Percentiles rank a stretch among this genome's conserved stretches.
Conservation (phyloP, 2,329 filamentous ascomycete genomes). For the Ceratocystis huliohia region DNA sequence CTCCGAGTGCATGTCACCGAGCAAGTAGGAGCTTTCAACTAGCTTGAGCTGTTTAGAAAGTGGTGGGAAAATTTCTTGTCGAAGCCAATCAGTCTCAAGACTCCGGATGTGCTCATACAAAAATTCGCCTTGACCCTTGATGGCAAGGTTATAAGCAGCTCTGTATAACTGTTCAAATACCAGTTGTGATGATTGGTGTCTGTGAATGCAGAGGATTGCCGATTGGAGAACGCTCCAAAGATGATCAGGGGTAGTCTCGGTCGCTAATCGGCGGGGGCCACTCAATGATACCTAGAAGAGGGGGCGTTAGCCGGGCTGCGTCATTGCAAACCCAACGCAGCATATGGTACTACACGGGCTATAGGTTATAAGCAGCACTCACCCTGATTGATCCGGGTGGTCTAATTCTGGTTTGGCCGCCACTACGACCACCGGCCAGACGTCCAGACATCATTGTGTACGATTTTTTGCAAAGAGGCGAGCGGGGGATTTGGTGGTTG, state of each 20-base stretch:
- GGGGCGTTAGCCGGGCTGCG: not conserved
- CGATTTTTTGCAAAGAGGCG: not conserved
- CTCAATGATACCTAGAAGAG: not conserved
- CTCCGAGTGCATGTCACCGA: constrained; percentile 51
- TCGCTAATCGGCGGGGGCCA: not conserved
- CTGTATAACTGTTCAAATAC: constrained; percentile 96
- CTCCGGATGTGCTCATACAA: constrained; percentile 70
- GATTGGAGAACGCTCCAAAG: constrained; percentile 61
- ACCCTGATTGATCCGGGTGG: constrained; percentile 14
- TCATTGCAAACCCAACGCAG: not conserved
- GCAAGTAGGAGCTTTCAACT: constrained; percentile 48
- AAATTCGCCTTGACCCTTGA: constrained; percentile 70
- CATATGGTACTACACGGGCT: not conserved
- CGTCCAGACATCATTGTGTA: constrained; percentile 20
- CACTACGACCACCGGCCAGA: constrained; percentile 7
- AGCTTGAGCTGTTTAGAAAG: constrained; percentile 61
- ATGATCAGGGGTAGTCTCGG: not conserved
- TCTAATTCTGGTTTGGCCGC: constrained; percentile 14
- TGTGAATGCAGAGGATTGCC: constrained; percentile 78
- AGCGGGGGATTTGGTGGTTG: too few relatives aligned
- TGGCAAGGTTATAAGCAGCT: constrained; percentile 82
- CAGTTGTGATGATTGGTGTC: constrained; percentile 74
- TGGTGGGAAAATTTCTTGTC: constrained; percentile 54
- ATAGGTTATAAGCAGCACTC: not conserved
- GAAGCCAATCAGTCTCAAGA: constrained; percentile 75